Conservation (phyloP, 495 filamentous ascomycete species). For the Hyphodiscus hymeniophilus region DNA sequence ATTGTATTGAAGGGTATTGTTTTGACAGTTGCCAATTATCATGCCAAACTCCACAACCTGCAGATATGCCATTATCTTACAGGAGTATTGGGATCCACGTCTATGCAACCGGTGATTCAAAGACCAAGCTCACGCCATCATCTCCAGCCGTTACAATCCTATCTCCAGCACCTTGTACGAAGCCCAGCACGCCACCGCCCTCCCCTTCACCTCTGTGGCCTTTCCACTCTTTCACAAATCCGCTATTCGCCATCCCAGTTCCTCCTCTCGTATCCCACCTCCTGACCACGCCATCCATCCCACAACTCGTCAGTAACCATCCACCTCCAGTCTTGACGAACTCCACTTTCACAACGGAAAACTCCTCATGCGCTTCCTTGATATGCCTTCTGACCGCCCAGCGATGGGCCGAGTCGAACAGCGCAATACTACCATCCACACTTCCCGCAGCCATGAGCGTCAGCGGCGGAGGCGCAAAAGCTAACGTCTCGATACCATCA, state of each 20-base stretch:
- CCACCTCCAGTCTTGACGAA: constrained; percentile 51
- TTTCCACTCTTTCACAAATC: constrained; percentile 69
- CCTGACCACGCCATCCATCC: constrained; percentile 79
- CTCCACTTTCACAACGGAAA: constrained; percentile 82
- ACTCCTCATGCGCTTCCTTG: constrained; percentile 70
- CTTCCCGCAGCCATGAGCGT: constrained; percentile 79
- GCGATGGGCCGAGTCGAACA: constrained; percentile 76
- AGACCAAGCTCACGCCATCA: constrained; percentile 66
- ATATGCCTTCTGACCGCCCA: constrained; percentile 80
- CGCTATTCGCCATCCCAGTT: constrained; percentile 51
- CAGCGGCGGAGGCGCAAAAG: constrained; percentile 67
- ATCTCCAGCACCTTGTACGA: constrained; percentile 68
- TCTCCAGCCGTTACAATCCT: constrained; percentile 82
- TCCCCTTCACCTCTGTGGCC: constrained; percentile 75
- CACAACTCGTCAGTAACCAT: constrained; percentile 72
- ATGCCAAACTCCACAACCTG: constrained; percentile 16
- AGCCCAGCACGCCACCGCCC: constrained; percentile 81
- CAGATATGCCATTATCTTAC: not conserved
- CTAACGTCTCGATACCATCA: constrained; percentile 78
- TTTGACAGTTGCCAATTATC: too few relatives aligned
- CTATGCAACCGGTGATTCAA: constrained; percentile 36
- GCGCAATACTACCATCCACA: constrained; percentile 82
- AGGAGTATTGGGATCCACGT: not conserved
- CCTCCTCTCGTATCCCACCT: constrained; percentile 83
- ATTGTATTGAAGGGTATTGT: constrained; percentile 9